phyloP scores from a whole-genome alignment of 208 protist genomes.

The Trichomonas gallinae region DNA sequence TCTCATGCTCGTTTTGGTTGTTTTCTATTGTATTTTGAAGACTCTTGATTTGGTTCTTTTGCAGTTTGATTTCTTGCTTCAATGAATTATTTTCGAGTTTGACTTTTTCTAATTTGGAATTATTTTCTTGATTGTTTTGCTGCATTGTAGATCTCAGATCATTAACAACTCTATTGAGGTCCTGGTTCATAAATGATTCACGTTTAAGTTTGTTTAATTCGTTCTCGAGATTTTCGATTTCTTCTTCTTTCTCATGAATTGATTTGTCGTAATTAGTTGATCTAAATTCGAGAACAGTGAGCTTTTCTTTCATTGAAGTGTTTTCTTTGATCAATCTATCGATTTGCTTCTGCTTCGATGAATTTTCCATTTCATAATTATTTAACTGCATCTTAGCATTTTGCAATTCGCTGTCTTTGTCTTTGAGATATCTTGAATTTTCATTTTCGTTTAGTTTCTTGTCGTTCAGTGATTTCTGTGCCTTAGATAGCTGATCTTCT shows the following conservation, averaged over 20 bases:
- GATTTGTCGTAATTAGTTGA: background rate
- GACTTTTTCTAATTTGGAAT: background rate
- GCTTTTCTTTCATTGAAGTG: background rate
- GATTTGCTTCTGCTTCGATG: background rate
- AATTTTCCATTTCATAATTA: background rate
- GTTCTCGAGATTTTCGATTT: background rate
- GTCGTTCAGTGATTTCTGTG: background rate
- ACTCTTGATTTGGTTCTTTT: background rate
- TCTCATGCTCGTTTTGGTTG: background rate
- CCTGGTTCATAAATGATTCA: background rate
- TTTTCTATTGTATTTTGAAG: background rate
- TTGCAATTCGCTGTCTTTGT: background rate
- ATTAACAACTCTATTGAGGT: background rate
- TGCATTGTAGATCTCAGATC: background rate
- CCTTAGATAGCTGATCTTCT: background rate
- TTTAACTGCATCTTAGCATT: background rate
- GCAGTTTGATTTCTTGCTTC: background rate
- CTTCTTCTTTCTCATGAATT: background rate
- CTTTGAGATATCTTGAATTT: background rate
- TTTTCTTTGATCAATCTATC: background rate
- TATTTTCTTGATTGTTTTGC: background rate
- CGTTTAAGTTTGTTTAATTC: background rate
- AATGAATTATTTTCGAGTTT: background rate
- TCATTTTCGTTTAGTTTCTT: background rate
- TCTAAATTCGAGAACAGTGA: background rate